phyloP scores from a whole-genome alignment of 805 yeast species.

The Yarrowia alimentaria region DNA sequence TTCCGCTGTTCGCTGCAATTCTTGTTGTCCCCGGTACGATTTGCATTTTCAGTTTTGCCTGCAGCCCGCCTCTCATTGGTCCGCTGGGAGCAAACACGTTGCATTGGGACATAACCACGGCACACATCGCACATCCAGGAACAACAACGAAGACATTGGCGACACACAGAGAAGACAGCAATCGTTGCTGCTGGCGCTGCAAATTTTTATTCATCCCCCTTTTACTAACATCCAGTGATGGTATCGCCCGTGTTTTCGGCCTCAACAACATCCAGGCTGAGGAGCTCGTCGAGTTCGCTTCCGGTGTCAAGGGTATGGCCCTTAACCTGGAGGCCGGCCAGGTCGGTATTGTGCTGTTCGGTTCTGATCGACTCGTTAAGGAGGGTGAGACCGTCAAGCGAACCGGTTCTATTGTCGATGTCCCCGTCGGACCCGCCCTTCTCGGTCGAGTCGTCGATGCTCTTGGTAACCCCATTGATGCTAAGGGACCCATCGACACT shows the following conservation, averaged over 20 bases:
- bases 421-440: conserved; percentile 96
- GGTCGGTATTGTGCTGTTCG: conserved; percentile 99
- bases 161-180: no score
- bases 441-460: conserved; percentile 99
- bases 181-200: no score
- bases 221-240: conserved; percentile 73
- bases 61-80: conserved; percentile 19
- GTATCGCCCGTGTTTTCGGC: conserved; percentile 99
- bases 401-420: conserved; percentile 99
- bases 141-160: background rate
- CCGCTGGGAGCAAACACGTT: conserved; percentile 27
- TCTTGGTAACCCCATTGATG: conserved; percentile 98
- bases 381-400: conserved; percentile 99
- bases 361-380: conserved; percentile 97
- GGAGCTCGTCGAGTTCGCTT: conserved; percentile 98
- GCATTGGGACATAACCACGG: conserved; percentile 1
- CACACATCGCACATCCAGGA: background rate
- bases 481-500: conserved; percentile 96
- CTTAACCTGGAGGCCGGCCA: conserved; percentile 99
- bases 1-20: background rate
- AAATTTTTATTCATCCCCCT: no score
- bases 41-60: conserved; percentile 23
- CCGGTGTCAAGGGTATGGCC: conserved; percentile 99
- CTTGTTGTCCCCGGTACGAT: background rate
- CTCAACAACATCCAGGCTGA: conserved; percentile 99